Percentiles rank a stretch among this genome's conserved stretches.
phyloP scores from a whole-genome alignment of 2,329 filamentous ascomycete genomes.

The Fusarium sp. region DNA sequence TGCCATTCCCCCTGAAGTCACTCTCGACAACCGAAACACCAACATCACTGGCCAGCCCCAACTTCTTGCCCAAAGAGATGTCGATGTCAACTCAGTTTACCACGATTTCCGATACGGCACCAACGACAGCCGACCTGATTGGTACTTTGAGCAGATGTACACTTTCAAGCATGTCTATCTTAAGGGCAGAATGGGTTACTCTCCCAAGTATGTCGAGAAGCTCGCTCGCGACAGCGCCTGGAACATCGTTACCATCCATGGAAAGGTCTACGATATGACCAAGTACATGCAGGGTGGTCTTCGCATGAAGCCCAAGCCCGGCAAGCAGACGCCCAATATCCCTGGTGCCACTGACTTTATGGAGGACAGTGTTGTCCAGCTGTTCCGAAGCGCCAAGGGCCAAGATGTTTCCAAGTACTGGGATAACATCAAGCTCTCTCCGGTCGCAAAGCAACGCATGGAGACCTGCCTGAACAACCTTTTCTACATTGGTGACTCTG shows the following conservation, averaged over 20 bases:
- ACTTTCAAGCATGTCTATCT: slow-evolving; percentile 82
- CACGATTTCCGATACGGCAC: slow-evolving; percentile 92
- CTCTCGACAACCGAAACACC: slow-evolving; percentile 82
- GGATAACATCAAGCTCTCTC: slow-evolving; percentile 74
- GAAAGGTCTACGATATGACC: slow-evolving; percentile 89
- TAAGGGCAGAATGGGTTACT: slow-evolving; percentile 90
- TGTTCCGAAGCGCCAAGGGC: slow-evolving; percentile 83
- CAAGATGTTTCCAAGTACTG: slow-evolving; percentile 86
- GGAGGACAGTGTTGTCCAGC: slow-evolving; percentile 75
- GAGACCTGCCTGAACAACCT: slow-evolving; percentile 89
- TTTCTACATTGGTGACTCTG: slow-evolving; percentile 92
- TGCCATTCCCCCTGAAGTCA: slow-evolving; percentile 75
- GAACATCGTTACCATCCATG: slow-evolving; percentile 81
- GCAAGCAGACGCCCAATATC: slow-evolving; percentile 61
- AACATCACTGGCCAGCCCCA: slow-evolving; percentile 79
- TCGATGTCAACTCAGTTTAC: slow-evolving; percentile 81
- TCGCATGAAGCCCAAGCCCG: slow-evolving; percentile 67
- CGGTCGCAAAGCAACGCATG: slow-evolving; percentile 74
- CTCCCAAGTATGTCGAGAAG: slow-evolving; percentile 78
- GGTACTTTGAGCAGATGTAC: slow-evolving; percentile 91
- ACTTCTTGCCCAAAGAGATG: slow-evolving; percentile 65
- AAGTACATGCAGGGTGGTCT: slow-evolving; percentile 84
- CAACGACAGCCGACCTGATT: slow-evolving; percentile 86
- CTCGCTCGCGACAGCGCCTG: slow-evolving; percentile 73
- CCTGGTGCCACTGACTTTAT: slow-evolving; percentile 80